A percentile compares a stretch with the other conserved stretches of the same genome.
Conservation (phyloP, 305 asterid genomes). For the Striga hermonthica region DNA sequence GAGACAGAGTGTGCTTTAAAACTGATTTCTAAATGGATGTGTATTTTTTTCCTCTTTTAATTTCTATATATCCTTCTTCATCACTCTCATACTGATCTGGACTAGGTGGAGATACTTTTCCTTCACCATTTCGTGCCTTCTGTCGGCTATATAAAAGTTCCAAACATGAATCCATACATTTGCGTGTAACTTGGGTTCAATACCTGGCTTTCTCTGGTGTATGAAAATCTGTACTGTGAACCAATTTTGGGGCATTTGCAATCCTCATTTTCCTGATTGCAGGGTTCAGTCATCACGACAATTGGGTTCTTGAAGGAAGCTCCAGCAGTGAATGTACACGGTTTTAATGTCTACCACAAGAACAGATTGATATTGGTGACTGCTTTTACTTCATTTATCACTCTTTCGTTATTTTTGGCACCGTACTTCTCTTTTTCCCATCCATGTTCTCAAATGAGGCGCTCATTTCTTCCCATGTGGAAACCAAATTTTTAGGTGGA, state of each 20-base stretch:
- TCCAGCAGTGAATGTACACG: slow-evolving; percentile 75
- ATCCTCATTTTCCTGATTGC: slow-evolving; percentile 37
- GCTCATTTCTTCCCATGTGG: slow-evolving; percentile 22
- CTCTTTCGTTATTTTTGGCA: slow-evolving; percentile 14
- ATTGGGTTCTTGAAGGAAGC: slow-evolving; percentile 93
- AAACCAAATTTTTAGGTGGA: slow-evolving; percentile 21
- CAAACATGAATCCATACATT: not conserved
- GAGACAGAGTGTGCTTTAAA: slow-evolving; percentile 4
- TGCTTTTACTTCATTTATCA: slow-evolving; percentile 30
- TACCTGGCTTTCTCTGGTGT: slow-evolving; percentile 14
- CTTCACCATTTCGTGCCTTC: not conserved
- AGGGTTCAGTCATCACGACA: slow-evolving; percentile 68
- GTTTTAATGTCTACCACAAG: slow-evolving; percentile 94
- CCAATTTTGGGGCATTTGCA: slow-evolving; percentile 26
- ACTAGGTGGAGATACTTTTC: slow-evolving; percentile 10
- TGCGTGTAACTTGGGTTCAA: not conserved
- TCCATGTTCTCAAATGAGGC: slow-evolving; percentile 7
- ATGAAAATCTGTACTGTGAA: slow-evolving; percentile 24
- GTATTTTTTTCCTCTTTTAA: too few species aligned
- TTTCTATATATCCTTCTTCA: not conserved
- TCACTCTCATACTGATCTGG: slow-evolving; percentile 1
- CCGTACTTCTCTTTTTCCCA: slow-evolving; percentile 8
- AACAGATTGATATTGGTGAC: slow-evolving; percentile 87
- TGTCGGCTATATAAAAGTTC: slow-evolving; percentile 8
- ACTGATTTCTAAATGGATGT: too few species aligned